Evolutionary conservation across 805 yeast species (phyloP), one percentile per base, ranked within the genome.

Genomic region (Starmerella apis): DNA sequence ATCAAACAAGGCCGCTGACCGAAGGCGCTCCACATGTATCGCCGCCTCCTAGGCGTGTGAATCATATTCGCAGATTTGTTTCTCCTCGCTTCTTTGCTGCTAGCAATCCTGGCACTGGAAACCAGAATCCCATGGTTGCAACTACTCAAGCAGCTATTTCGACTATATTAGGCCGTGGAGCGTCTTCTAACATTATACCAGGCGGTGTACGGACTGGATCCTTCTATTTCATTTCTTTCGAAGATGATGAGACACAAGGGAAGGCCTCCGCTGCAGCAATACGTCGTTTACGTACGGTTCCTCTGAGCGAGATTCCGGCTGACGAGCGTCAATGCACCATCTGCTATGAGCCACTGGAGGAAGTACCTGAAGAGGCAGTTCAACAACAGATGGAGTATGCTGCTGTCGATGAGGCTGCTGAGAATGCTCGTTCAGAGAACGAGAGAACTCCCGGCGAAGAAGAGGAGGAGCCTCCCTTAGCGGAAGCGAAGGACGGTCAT

Each of bases 401-500:
- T 2, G 41, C 46, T 3, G 45, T 28, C 37, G 42, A 51, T 28
- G 33, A 16, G 31, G 33, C 32, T 13, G 7, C 24, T 20, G 32
- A 25, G 16, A n/a, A 25, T 13, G 18, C 18, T 25, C 10, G 14
- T 4, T 19, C 10, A 6, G 16, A 31, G 10, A 8, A n/a, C 16
- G 35, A 11, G 7, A 11, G 14, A 14, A 11, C 35, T 6, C 14
- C 35, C 7, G 14, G 6, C 6, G 35, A 31, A 31, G 30, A 27
- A 11, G 30, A 20, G 27, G 39, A 31, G 37, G 37, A 22, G 24
- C 37, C 13, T 6, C 30, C 28, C 27, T 31, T 11, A 14, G 35
- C 31, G 9, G 27, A 22, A n/a, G 19, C 36, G 27, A 14, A 5
- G 28, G 44, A 38, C 18, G 57, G 51, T 31, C 96, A 92, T 63